phyloP scores from a whole-genome alignment of 2,329 filamentous ascomycete genomes.

The Colletotrichum liaoningense region DNA sequence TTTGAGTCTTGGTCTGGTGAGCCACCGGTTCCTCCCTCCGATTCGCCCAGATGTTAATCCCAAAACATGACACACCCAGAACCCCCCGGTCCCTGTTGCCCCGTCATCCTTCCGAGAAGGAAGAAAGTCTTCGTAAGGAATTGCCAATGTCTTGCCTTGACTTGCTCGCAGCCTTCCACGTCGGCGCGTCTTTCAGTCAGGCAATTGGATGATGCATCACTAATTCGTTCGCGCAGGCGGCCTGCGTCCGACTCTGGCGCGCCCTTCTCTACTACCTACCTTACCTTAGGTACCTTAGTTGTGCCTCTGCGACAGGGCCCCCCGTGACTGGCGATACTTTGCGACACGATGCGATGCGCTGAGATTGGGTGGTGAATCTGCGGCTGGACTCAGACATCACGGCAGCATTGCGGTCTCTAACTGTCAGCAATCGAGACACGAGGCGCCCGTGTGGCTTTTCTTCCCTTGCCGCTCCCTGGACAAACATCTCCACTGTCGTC shows the following conservation, averaged over 20 bases:
- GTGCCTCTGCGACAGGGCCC: not conserved
- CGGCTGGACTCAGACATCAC: not conserved
- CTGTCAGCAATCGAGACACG: not conserved
- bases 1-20: no score
- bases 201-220: not conserved
- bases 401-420: not conserved
- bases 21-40: not conserved
- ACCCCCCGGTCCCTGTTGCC: not conserved
- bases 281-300: no score
- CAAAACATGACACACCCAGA: not conserved
- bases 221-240: not conserved
- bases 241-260: slow-evolving; percentile 6
- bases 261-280: no score
- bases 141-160: slow-evolving; percentile 21
- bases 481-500: slow-evolving; percentile 3
- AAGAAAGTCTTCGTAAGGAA: slow-evolving; percentile 2
- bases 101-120: not conserved
- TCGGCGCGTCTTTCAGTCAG: not conserved
- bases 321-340: not conserved
- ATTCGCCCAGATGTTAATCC: not conserved
- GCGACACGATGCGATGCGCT: not conserved
- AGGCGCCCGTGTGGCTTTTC: not conserved
- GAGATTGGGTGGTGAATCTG: not conserved
- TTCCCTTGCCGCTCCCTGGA: slow-evolving; percentile 10
- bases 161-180: slow-evolving; percentile 26